A percentile compares a stretch with the other conserved stretches of the same genome.
phyloP scores from a whole-genome alignment of 805 yeast genomes.

The Lachancea lanzarotensis region DNA sequence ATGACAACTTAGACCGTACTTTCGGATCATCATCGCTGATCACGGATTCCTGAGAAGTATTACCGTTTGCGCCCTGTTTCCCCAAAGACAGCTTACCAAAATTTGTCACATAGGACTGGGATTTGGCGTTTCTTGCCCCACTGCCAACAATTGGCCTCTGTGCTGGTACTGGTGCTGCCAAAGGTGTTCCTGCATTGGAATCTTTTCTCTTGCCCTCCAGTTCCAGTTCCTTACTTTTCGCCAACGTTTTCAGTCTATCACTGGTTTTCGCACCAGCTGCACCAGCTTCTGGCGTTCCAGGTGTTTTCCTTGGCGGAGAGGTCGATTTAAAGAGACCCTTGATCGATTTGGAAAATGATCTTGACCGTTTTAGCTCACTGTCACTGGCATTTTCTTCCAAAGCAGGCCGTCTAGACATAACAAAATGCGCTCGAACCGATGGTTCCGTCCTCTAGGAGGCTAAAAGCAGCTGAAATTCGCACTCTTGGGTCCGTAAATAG shows the following conservation, averaged over 20 bases:
- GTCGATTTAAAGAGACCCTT: slow-evolving; percentile 22
- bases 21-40: slow-evolving; percentile 20
- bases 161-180: slow-evolving; percentile 2
- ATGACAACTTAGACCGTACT: not conserved
- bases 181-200: slow-evolving; percentile 2
- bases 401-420: slow-evolving; percentile 2
- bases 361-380: slow-evolving; percentile 15
- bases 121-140: slow-evolving; percentile 7
- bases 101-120: slow-evolving; percentile 14
- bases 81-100: slow-evolving; percentile 19
- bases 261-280: slow-evolving; percentile 1
- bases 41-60: slow-evolving; percentile 18
- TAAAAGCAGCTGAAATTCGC: slow-evolving; percentile 1
- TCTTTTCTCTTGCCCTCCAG: slow-evolving; percentile 14
- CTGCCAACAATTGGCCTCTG: slow-evolving; percentile 14
- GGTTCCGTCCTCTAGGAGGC: not conserved
- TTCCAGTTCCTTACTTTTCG: slow-evolving; percentile 21
- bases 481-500: not conserved
- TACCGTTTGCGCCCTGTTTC: slow-evolving; percentile 2
- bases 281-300: not conserved
- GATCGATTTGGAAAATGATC: slow-evolving; percentile 25
- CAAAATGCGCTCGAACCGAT: not conserved
- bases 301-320: slow-evolving; percentile 9
- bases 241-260: slow-evolving; percentile 11
- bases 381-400: not conserved